Conservation (phyloP, 257 asterid genomes). For the Forsythia suspensa region DNA sequence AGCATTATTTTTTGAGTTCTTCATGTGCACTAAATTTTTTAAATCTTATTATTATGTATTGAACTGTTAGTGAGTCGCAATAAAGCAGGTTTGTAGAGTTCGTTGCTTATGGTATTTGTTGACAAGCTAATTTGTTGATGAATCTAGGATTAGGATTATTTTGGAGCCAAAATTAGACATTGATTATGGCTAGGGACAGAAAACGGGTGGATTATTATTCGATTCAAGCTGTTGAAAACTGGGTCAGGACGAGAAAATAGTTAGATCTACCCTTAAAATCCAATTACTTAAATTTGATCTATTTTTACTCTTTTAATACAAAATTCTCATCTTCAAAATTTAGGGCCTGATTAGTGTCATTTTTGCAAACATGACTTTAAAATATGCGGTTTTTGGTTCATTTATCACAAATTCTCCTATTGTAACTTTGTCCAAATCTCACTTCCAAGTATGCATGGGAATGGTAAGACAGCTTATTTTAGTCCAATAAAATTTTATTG, state of each 20-base stretch:
- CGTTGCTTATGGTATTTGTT: background rate
- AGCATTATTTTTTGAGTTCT: background rate
- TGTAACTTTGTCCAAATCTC: background rate
- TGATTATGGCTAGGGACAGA: background rate
- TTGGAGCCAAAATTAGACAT: background rate
- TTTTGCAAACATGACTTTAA: background rate
- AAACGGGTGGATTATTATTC: background rate
- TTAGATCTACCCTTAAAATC: background rate
- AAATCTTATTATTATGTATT: background rate
- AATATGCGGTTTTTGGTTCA: background rate
- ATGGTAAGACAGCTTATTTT: background rate
- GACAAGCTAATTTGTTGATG: background rate
- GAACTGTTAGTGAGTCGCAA: background rate
- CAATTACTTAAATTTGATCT: background rate
- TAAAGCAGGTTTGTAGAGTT: background rate
- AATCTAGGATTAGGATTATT: background rate
- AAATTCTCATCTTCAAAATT: background rate
- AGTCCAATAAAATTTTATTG: background rate
- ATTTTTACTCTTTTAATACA: background rate
- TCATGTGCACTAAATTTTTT: background rate
- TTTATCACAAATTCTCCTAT: background rate
- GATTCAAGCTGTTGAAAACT: background rate
- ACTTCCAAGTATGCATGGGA: background rate
- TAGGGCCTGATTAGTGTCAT: background rate
- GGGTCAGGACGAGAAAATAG: background rate